These are phyloP conservation scores for Macadamia tetraphylla DNA, from an alignment of 164 flowering plant species.

Conservation along the genomic window DNA sequence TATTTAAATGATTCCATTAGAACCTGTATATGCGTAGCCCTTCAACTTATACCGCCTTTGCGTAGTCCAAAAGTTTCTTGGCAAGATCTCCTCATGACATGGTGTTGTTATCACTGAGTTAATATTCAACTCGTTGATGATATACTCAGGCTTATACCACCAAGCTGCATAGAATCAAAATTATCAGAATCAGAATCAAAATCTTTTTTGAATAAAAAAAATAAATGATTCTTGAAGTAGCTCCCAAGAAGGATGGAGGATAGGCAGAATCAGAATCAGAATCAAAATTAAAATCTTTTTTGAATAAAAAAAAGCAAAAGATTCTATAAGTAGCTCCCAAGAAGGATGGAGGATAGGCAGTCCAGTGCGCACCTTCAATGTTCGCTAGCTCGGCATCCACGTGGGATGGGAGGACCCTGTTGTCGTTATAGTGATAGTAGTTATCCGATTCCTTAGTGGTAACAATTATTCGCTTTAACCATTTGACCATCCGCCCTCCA, in stretches of 20 bases:
- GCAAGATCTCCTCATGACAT: constrained; percentile 79
- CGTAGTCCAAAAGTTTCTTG: constrained; percentile 69
- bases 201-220: background rate
- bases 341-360: no score
- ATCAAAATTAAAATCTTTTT: no score
- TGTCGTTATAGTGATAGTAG: constrained; percentile 79
- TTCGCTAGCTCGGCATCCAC: constrained; percentile 94
- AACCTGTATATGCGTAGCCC: constrained; percentile 95
- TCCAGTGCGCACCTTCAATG: constrained; percentile 43
- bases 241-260: no score
- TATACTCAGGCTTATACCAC: constrained; percentile 98
- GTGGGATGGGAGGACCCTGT: constrained; percentile 81
- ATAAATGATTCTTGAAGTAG: no score
- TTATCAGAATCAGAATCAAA: background rate
- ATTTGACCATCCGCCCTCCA: constrained; percentile 96
- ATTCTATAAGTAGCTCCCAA: no score
- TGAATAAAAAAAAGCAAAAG: no score
- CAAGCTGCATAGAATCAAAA: constrained; percentile 46
- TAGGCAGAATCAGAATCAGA: background rate
- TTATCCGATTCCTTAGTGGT: constrained; percentile 60
- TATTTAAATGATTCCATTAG: background rate
- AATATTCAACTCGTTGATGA: constrained; percentile 88
- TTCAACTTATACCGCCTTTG: constrained; percentile 72
- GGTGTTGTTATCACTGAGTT: constrained; percentile 97
- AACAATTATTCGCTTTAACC: constrained; percentile 77